Evolutionary conservation across 257 asterid genomes (phyloP).

Genomic region (Paraleonurus japonicus): DNA sequence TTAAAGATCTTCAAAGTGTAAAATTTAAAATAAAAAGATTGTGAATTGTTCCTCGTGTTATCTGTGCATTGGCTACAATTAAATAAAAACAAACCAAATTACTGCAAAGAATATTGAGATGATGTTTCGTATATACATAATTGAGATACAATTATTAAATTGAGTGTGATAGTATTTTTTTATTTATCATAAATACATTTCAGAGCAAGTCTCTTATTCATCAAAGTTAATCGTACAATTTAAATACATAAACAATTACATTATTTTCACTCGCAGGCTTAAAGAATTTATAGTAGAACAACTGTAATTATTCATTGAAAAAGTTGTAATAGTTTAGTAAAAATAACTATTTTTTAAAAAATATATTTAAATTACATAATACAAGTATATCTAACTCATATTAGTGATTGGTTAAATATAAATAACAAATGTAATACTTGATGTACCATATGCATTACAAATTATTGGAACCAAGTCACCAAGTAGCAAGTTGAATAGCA

Average conservation of each 20-base stretch:
- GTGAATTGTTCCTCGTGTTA: not conserved
- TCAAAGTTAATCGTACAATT: too few species aligned
- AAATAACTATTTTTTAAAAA: too few species aligned
- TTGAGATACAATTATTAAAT: not conserved
- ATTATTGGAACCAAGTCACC: not conserved
- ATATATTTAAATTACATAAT: too few species aligned
- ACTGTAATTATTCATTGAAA: too few species aligned
- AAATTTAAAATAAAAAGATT: not conserved
- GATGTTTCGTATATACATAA: not conserved
- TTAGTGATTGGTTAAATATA: too few species aligned
- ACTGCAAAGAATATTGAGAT: not conserved
- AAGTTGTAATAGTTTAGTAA: too few species aligned
- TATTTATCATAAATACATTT: not conserved
- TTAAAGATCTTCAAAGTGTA: not conserved
- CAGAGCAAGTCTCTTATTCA: too few species aligned
- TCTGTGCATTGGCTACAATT: not conserved
- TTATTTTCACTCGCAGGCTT: too few species aligned
- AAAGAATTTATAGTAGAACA: too few species aligned
- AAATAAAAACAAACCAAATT: not conserved
- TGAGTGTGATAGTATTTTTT: not conserved
- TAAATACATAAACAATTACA: too few species aligned
- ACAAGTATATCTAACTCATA: too few species aligned
- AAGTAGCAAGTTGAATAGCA: not conserved
- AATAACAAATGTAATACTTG: not conserved
- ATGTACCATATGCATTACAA: not conserved